Evolutionary conservation across 257 asterid genomes (phyloP).

Genomic region (Catharanthus roseus): DNA sequence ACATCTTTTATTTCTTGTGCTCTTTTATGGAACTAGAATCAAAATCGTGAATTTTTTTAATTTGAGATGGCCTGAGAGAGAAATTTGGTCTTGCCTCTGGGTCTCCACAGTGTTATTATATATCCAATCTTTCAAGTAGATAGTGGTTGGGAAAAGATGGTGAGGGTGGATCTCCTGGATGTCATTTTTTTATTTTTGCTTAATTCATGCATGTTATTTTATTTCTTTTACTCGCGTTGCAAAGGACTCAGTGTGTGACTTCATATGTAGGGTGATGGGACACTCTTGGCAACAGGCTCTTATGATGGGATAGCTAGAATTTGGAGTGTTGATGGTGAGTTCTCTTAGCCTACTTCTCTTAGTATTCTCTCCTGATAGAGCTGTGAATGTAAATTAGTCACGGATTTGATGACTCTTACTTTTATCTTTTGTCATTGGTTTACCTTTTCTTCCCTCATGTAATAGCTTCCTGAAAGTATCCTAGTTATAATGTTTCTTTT

Average conservation of each 20-base stretch:
- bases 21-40: background rate
- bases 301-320: conserved; percentile 33
- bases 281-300: conserved; percentile 31
- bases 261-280: conserved; percentile 25
- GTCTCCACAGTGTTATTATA: background rate
- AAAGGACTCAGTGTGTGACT: background rate
- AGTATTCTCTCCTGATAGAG: background rate
- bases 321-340: conserved; percentile 31
- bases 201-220: background rate
- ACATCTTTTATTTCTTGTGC: background rate
- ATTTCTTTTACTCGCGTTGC: background rate
- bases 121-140: background rate
- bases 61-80: background rate
- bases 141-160: background rate
- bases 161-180: no score
- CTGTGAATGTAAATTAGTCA: background rate
- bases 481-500: background rate
- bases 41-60: background rate
- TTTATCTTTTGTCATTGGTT: background rate
- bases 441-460: background rate
- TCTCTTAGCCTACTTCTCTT: background rate
- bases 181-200: no score
- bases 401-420: background rate
- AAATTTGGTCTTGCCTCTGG: background rate
- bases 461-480: background rate